Conservation (phyloP, 257 asterid species). For the Capsicum baccatum region DNA sequence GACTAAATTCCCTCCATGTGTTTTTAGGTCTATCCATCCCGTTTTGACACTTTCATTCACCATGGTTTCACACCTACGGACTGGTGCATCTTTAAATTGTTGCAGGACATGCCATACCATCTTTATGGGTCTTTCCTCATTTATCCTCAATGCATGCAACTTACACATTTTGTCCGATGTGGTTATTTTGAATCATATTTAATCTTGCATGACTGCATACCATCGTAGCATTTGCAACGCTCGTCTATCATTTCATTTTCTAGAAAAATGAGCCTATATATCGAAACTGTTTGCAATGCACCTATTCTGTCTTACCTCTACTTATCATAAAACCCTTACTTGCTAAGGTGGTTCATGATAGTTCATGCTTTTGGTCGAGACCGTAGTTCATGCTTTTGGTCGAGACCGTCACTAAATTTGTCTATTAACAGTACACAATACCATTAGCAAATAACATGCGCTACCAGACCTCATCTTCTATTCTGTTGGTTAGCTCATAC, state of each 20-base stretch:
- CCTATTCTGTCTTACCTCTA: background rate
- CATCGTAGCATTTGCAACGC: too few relatives aligned
- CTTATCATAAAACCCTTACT: background rate
- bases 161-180: too few relatives aligned
- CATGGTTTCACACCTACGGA: too few relatives aligned
- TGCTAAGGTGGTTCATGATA: background rate
- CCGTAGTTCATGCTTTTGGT: background rate
- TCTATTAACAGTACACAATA: background rate
- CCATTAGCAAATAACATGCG: background rate
- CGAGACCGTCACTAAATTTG: background rate
- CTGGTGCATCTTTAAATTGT: too few relatives aligned
- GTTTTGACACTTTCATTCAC: too few relatives aligned
- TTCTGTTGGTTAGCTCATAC: background rate
- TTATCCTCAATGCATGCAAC: too few relatives aligned
- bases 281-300: background rate
- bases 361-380: background rate
- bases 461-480: background rate
- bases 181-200: too few relatives aligned
- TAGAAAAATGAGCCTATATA: background rate
- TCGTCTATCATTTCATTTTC: background rate
- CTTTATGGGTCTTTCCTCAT: too few relatives aligned
- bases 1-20: too few relatives aligned
- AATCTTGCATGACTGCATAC: too few relatives aligned
- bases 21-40: too few relatives aligned
- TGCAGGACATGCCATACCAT: too few relatives aligned